Evolutionary conservation across 345 rosid species (phyloP).

Genomic region (Hypericum androsaemum): DNA sequence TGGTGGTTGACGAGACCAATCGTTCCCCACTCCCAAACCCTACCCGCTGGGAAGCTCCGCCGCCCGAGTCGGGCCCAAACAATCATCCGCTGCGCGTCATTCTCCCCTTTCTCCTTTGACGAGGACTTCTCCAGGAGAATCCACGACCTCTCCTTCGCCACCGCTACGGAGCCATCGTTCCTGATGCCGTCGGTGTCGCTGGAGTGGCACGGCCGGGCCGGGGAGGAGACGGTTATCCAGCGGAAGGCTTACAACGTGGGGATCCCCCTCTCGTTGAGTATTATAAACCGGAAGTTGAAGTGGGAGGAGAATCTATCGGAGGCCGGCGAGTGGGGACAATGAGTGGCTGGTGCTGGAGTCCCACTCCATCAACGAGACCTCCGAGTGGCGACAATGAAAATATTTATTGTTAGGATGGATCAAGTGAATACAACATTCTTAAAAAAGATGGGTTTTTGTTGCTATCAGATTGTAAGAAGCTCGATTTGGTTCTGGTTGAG

Average conservation of each 20-base stretch:
- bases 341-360: too few relatives aligned
- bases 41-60: too few relatives aligned
- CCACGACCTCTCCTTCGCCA: too few relatives aligned
- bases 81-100: slow-evolving; percentile 35
- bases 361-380: slow-evolving; percentile 70
- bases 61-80: slow-evolving; percentile 17
- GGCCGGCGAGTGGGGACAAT: slow-evolving; percentile 51
- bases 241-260: slow-evolving; percentile 78
- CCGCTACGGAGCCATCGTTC: slow-evolving; percentile 24
- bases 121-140: slow-evolving; percentile 64
- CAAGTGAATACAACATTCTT: too few relatives aligned
- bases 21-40: slow-evolving; percentile 45
- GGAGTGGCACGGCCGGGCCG: slow-evolving; percentile 19
- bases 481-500: too few relatives aligned
- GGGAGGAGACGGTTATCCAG: slow-evolving; percentile 55
- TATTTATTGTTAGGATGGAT: too few relatives aligned
- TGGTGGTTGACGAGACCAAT: slow-evolving; percentile 56
- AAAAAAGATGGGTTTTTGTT: too few relatives aligned
- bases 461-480: too few relatives aligned
- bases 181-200: slow-evolving; percentile 20
- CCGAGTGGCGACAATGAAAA: too few relatives aligned
- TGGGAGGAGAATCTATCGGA: slow-evolving; percentile 59
- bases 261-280: slow-evolving; percentile 70
- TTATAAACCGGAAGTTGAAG: slow-evolving; percentile 63
- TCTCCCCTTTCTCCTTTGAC: too few relatives aligned